Base-by-base conservation (phyloP, 2,329 filamentous ascomycete species). In the Elsinoe batatas region DNA sequence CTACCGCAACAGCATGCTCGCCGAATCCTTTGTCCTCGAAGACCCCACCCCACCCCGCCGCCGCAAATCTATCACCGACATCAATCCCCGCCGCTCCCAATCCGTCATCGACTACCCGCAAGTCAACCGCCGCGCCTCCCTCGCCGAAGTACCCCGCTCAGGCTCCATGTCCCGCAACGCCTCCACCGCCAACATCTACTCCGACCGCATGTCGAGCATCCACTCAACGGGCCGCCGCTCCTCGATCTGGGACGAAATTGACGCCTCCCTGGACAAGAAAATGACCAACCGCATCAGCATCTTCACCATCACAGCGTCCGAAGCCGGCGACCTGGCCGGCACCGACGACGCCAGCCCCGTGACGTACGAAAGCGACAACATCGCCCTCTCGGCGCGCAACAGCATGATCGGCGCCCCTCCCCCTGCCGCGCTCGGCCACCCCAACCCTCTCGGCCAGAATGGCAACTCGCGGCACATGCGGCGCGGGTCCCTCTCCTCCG, bases 211-310 rank as follows among this genome's bases (percentile, higher is more conserved):
- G 40, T 44, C 38, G 22, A 35, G n/a, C 22, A 44, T 46, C 30
- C 40, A 44, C 22, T 36, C 30, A 5, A 35, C 26, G 26, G 40
- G 32, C 11, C 53, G 53, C 1, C 53, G 53, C 40, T 33, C 18
- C 53, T 33, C 22, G 10, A 55, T 55, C 53, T 55, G 53, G 53
- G 53, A 55, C 53, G 53, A 55, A 20, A 55, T 55, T 32, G 53
- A 55, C 53, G 53, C 53, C 33, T 36, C 22, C n/a, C 53, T 55
- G 17, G 53, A 55, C 17, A 55, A 55, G 40, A 55, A 55, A 15
- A 36, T 37, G 37, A 43, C 36, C 20, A 55, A 55, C 53, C 38
- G 53, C 37, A 55, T 55, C 37, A 32, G 18, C 53, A 55, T 55
- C 53, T 55, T 55, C 53, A 55, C 53, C 53, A 55, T 55, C 53